These are phyloP conservation scores for Volvox africanus DNA, from an alignment of 139 green algal species.

Conservation along the genomic window DNA sequence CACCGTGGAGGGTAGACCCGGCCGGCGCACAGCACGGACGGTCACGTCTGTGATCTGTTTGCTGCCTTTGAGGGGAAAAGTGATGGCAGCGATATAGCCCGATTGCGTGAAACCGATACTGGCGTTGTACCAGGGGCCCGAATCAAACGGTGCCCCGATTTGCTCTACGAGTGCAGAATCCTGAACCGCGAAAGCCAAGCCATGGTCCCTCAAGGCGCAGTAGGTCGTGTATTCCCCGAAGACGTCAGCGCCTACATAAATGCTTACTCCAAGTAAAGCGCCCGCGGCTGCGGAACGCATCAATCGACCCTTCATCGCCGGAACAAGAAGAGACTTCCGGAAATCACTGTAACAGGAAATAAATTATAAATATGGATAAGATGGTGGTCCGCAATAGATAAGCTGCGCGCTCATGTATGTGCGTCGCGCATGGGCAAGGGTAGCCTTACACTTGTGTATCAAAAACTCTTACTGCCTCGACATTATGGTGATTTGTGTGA, in stretches of 20 bases:
- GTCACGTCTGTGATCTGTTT: conserved; percentile 62
- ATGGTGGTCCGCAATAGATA: not conserved
- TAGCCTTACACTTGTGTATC: not conserved
- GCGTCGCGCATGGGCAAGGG: too few relatives aligned
- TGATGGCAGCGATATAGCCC: conserved; percentile 52
- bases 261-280: conserved; percentile 19
- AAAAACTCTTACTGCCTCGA: not conserved
- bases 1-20: not conserved
- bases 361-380: not conserved
- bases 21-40: conserved; percentile 41
- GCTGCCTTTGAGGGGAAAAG: conserved; percentile 53
- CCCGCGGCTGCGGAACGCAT: conserved; percentile 13
- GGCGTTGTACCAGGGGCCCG: conserved; percentile 61
- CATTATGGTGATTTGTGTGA: not conserved
- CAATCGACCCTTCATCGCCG: not conserved
- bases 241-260: conserved; percentile 44
- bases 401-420: not conserved
- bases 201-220: conserved; percentile 27
- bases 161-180: conserved; percentile 41
- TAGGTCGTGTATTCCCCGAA: conserved; percentile 53
- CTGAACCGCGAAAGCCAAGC: conserved; percentile 3
- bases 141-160: conserved; percentile 42
- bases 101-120: conserved; percentile 56
- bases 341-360: not conserved
- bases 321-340: not conserved